Evolutionary conservation across 2,329 filamentous ascomycete genomes (phyloP).

Genomic region (Diaporthe humulicola): DNA sequence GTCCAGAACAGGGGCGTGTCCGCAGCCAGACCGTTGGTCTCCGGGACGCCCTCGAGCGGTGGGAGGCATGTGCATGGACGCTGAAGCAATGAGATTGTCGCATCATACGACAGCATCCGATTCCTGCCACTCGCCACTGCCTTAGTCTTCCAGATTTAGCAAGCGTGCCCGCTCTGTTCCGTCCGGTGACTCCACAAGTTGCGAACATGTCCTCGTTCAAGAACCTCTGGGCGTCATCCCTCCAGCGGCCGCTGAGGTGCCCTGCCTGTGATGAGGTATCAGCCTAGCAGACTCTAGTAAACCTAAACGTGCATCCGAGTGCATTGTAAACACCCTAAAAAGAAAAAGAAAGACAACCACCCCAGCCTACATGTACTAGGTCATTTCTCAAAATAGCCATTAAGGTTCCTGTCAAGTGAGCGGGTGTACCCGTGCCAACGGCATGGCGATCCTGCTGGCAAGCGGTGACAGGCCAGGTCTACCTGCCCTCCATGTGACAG

Average conservation of each 20-base stretch:
- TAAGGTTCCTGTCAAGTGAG: not conserved
- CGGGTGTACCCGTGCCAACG: conserved; percentile 22
- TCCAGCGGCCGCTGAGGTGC: not conserved
- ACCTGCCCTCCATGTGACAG: not conserved
- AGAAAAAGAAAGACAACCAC: not conserved
- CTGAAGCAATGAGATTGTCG: not conserved
- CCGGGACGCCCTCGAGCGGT: not conserved
- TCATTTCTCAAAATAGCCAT: not conserved
- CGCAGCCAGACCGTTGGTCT: not conserved
- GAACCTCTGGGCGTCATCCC: not conserved
- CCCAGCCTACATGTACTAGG: not conserved
- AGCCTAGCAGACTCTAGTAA: conserved; percentile 6
- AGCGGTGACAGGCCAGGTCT: conserved; percentile 8
- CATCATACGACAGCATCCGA: conserved; percentile 4
- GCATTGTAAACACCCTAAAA: not conserved
- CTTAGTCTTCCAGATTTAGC: not conserved
- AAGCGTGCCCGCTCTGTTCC: not conserved
- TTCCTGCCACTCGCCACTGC: not conserved
- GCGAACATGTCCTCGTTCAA: not conserved
- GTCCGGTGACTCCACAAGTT: not conserved
- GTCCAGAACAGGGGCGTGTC: not conserved
- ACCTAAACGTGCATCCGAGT: not conserved
- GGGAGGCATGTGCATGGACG: not conserved
- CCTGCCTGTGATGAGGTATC: not conserved
- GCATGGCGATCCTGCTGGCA: not conserved